Percentiles rank a stretch among this genome's conserved stretches.
Evolutionary conservation across 805 yeast species (phyloP).

Genomic region (Ogataea neopini): DNA sequence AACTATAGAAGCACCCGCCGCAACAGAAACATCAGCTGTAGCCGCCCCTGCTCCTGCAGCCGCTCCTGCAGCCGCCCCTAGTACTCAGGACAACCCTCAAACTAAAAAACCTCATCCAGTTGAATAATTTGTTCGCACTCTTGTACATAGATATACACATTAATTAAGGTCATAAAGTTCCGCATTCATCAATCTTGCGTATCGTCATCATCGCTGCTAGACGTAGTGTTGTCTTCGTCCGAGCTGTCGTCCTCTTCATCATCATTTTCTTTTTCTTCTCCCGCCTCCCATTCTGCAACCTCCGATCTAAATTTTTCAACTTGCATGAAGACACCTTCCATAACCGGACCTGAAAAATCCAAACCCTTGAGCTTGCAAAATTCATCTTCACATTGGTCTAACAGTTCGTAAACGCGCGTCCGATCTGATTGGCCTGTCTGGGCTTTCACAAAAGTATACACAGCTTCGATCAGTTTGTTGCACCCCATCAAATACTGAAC

Average conservation of each 20-base stretch:
- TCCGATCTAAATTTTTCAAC: constrained; percentile 8
- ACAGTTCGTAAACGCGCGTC: constrained; percentile 2
- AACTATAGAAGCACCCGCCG: background rate
- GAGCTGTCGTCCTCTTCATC: no score
- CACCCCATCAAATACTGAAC: constrained; percentile 38
- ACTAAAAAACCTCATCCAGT: background rate
- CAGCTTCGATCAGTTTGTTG: constrained; percentile 24
- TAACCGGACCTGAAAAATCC: constrained; percentile 11
- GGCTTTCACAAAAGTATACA: constrained; percentile 15
- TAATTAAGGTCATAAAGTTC: background rate
- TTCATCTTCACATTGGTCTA: constrained; percentile 13
- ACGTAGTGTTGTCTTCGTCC: background rate
- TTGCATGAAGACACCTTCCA: constrained; percentile 3
- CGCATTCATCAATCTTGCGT: background rate
- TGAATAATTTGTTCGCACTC: background rate
- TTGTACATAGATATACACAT: constrained; percentile 1
- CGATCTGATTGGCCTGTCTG: constrained; percentile 5
- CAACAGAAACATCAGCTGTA: background rate
- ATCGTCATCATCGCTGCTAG: constrained; percentile 3
- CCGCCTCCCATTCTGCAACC: constrained; percentile 3
- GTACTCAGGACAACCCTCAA: background rate
- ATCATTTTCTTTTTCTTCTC: background rate
- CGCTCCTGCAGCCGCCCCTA: background rate
- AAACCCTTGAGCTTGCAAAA: constrained; percentile 9
- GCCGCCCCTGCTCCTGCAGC: background rate